Base-by-base conservation (phyloP, 2,329 filamentous ascomycete genomes). In the Talaromyces sp. region DNA sequence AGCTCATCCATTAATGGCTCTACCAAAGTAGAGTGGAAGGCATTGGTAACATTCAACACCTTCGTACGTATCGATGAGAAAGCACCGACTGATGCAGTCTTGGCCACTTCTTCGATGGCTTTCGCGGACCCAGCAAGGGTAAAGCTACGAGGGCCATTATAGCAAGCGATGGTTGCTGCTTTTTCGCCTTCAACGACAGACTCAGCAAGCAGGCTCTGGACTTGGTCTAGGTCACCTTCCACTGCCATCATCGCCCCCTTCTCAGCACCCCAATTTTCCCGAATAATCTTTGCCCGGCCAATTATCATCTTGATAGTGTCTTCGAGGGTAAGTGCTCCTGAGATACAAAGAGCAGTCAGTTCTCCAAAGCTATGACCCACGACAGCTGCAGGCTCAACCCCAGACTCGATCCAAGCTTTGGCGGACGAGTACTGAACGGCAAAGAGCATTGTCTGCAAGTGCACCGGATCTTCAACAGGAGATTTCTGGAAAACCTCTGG, bases 21-120 rank as follows among this genome's bases (percentile, higher is more conserved):
- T 83, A 80, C 77, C 0, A 84, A 71, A 0, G 62, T 57, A 0
- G 78, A 84, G 67, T 85, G 83, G 68, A 83, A 85, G 0, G 79
- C 82, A 63, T 84, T 77, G 0, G 81, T 80, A 1, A 82, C 79
- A 13, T 79, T 74, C 0, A 85, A 76, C 3, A 69, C 68, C 68
- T 82, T 83, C 27, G 15, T 63, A 58, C 70, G 76, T 41, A 77
- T 61, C 49, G 68, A 52, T 0, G 61, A 64, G 22, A 43, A 60
- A 13, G 47, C 31, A 17, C 54, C 56, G 0, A 68, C 52, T 1
- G 52, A 69, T 0, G 76, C 66, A 0, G 66, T 68, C 4, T 79
- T 72, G 3, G 73, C 72, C 3, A 73, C 75, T 25, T 77, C 67
- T 8, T 59, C 39, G 5, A 75, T 47, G 1, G 70, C 62, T 9